phyloP scores from a whole-genome alignment of 2,329 filamentous ascomycete genomes.

The Fusarium brachygibbosum region DNA sequence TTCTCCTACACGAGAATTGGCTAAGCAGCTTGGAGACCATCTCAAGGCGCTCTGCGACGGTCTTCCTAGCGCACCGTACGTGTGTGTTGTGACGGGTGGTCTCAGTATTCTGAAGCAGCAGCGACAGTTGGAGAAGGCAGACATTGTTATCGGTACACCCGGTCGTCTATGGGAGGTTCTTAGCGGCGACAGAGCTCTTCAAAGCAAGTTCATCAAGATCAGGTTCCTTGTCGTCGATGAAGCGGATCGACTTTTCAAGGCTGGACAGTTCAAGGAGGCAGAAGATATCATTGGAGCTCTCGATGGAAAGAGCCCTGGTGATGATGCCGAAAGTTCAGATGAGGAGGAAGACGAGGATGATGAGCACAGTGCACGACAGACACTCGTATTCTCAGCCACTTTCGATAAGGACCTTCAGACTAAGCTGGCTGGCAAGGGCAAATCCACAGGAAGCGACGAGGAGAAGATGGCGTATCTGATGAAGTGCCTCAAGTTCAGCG shows the following conservation, averaged over 20 bases:
- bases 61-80: slow-evolving; percentile 72
- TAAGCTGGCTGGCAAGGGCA: slow-evolving; percentile 85
- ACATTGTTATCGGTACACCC: slow-evolving; percentile 94
- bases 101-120: slow-evolving; percentile 96
- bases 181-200: slow-evolving; percentile 77
- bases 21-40: slow-evolving; percentile 90
- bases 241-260: slow-evolving; percentile 89
- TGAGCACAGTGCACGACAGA: slow-evolving; percentile 72
- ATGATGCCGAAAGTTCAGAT: slow-evolving; percentile 65
- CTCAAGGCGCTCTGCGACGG: slow-evolving; percentile 79
- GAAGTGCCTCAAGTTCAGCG: slow-evolving; percentile 88
- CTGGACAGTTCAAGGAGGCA: slow-evolving; percentile 95
- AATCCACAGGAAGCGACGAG: slow-evolving; percentile 69
- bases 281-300: slow-evolving; percentile 87
- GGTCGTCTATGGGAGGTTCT: slow-evolving; percentile 96
- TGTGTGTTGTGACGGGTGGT: slow-evolving; percentile 93
- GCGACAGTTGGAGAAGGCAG: slow-evolving; percentile 83
- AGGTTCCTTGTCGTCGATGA: slow-evolving; percentile 92
- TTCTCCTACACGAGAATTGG: slow-evolving; percentile 92
- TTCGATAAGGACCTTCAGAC: slow-evolving; percentile 93
- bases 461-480: slow-evolving; percentile 94
- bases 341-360: slow-evolving; percentile 61
- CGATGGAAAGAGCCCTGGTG: slow-evolving; percentile 77
- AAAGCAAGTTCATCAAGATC: slow-evolving; percentile 78
- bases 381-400: slow-evolving; percentile 95